Evolutionary conservation across 164 flowering plant genomes (phyloP).

Genomic region (Dillenia suffruticosa): DNA sequence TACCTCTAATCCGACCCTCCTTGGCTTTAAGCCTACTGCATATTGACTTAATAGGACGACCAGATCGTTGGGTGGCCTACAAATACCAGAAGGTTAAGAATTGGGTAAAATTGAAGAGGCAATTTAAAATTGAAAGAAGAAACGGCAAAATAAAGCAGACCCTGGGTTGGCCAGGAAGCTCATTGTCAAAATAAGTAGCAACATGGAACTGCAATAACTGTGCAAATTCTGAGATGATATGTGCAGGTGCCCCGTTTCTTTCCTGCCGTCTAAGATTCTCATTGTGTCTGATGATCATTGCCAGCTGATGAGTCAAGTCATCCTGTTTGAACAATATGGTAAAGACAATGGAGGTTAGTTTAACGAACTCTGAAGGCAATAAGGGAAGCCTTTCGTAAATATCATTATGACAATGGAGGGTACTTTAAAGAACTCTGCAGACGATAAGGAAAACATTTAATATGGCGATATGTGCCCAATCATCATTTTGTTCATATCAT

Average conservation of each 20-base stretch:
- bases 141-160: conserved; percentile 26
- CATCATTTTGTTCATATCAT: too few relatives aligned
- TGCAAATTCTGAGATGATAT: conserved; percentile 93
- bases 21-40: conserved; percentile 98
- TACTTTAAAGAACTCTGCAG: too few relatives aligned
- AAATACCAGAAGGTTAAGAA: background rate
- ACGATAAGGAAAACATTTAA: too few relatives aligned
- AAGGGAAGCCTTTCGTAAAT: too few relatives aligned
- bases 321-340: conserved; percentile 42
- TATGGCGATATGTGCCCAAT: too few relatives aligned
- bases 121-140: too few relatives aligned
- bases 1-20: conserved; percentile 98
- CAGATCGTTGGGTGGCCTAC: conserved; percentile 97
- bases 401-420: too few relatives aligned
- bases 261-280: conserved; percentile 91
- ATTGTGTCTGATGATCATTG: conserved; percentile 93
- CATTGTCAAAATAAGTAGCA: conserved; percentile 98
- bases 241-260: conserved; percentile 97
- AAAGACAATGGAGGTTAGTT: too few relatives aligned
- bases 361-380: too few relatives aligned
- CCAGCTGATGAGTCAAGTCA: conserved; percentile 95
- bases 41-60: conserved; percentile 95
- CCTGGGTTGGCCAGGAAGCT: conserved; percentile 98
- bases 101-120: too few relatives aligned
- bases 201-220: conserved; percentile 94